phyloP scores from a whole-genome alignment of 2,329 filamentous ascomycete genomes.

The Apiospora sp. region DNA sequence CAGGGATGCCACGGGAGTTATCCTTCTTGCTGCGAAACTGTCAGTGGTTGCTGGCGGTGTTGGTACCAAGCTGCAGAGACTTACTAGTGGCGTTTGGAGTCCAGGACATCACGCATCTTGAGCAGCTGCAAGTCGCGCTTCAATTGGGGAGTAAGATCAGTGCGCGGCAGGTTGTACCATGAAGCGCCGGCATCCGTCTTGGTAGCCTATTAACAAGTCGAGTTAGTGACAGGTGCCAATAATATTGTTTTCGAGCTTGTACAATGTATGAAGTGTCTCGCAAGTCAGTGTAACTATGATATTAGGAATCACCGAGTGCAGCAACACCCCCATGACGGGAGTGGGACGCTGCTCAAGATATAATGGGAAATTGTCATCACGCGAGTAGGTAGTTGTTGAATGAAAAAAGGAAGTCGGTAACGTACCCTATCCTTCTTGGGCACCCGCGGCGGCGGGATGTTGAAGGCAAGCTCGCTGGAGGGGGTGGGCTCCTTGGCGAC shows the following conservation, averaged over 20 bases:
- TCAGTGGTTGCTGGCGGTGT: slow-evolving; percentile 42
- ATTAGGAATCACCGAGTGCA: slow-evolving; percentile 66
- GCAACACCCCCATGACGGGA: slow-evolving; percentile 57
- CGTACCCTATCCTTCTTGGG: slow-evolving; percentile 44
- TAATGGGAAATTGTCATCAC: slow-evolving; percentile 80
- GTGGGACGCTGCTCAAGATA: slow-evolving; percentile 62
- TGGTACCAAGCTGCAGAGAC: background rate
- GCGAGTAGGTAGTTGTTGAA: slow-evolving; percentile 40
- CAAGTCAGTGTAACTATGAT: slow-evolving; percentile 80
- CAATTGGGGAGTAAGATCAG: slow-evolving; percentile 82
- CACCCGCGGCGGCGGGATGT: slow-evolving; percentile 37
- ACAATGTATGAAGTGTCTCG: slow-evolving; percentile 31
- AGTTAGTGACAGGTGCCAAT: slow-evolving; percentile 19
- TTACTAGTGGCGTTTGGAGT: slow-evolving; percentile 62
- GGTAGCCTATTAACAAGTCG: slow-evolving; percentile 38
- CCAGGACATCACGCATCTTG: slow-evolving; percentile 86
- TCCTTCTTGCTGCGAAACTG: slow-evolving; percentile 83
- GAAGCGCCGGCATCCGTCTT: slow-evolving; percentile 73
- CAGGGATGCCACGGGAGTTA: slow-evolving; percentile 69
- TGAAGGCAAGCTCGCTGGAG: slow-evolving; percentile 37
- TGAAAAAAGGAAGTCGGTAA: slow-evolving; percentile 26
- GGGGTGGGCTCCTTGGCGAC: slow-evolving; percentile 28
- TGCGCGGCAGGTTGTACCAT: slow-evolving; percentile 91
- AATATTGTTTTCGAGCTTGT: slow-evolving; percentile 19
- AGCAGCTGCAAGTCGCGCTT: slow-evolving; percentile 90